These are phyloP conservation scores for Onygena corvina DNA, from an alignment of 2,329 filamentous ascomycete species.

Conservation along the genomic window DNA sequence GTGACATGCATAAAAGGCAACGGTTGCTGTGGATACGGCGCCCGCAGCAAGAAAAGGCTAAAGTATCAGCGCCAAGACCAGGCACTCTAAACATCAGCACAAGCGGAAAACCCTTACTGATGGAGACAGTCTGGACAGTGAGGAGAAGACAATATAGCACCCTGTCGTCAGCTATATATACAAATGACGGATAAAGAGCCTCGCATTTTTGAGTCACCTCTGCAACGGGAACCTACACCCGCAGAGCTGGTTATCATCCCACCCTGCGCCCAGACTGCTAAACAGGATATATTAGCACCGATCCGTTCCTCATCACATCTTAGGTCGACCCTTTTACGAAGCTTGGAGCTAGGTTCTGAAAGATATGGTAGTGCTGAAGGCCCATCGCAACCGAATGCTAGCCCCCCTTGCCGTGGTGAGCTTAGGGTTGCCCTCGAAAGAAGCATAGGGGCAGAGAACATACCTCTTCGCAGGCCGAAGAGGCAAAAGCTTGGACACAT, in stretches of 20 bases:
- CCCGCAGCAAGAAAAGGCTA: not conserved
- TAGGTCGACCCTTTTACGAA: not conserved
- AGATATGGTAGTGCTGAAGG: not conserved
- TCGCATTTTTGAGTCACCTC: not conserved
- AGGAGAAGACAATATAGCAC: not conserved
- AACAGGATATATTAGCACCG: not conserved
- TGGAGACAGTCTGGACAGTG: not conserved
- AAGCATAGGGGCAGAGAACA: conserved; percentile 12
- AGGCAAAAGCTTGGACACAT: not conserved
- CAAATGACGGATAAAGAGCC: not conserved
- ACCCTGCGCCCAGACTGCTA: not conserved
- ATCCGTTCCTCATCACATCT: not conserved
- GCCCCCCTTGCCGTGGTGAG: too few species aligned
- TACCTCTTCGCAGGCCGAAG: conserved; percentile 6
- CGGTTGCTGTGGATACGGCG: not conserved
- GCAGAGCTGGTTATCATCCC: not conserved
- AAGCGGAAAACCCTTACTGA: not conserved
- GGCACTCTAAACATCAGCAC: not conserved
- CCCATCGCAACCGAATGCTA: not conserved
- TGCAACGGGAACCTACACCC: not conserved
- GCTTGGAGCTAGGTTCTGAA: not conserved
- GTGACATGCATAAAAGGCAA: too few species aligned
- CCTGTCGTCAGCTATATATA: not conserved
- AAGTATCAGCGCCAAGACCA: not conserved
- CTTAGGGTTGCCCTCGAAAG: not conserved